phyloP scores from a whole-genome alignment of 352 stramenopile genomes.

The Globisporangium solare region DNA sequence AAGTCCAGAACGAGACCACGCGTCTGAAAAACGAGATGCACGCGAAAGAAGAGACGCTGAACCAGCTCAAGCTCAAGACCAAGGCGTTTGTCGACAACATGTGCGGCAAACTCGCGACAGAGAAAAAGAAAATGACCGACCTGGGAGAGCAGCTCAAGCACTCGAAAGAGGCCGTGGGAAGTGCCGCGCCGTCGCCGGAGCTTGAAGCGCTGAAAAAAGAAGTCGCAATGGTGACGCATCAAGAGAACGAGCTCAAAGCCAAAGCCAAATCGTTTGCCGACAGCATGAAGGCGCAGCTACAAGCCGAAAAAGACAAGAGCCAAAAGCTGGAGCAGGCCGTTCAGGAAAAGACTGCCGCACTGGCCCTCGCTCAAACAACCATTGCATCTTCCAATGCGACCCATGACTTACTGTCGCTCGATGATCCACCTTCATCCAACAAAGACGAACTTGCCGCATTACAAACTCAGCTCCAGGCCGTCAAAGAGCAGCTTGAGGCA shows the following conservation, averaged over 20 bases:
- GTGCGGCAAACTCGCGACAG: slow-evolving; percentile 44
- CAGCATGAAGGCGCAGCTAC: slow-evolving; percentile 57
- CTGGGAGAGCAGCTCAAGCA: slow-evolving; percentile 51
- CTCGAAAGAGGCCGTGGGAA: slow-evolving; percentile 5
- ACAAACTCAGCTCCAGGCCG: slow-evolving; percentile 28
- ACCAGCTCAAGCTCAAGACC: slow-evolving; percentile 79
- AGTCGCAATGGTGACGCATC: slow-evolving; percentile 30
- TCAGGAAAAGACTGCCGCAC: slow-evolving; percentile 31
- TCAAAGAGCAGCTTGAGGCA: slow-evolving; percentile 26
- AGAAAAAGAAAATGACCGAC: slow-evolving; percentile 65
- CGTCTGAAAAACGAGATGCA: slow-evolving; percentile 51
- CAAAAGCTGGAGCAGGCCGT: slow-evolving; percentile 46
- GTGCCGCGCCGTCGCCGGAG: slow-evolving; percentile 9
- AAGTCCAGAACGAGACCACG: slow-evolving; percentile 41
- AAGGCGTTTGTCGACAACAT: slow-evolving; percentile 83
- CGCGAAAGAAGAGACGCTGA: slow-evolving; percentile 76
- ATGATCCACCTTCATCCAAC: slow-evolving; percentile 13
- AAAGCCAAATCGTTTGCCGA: slow-evolving; percentile 67
- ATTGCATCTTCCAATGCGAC: slow-evolving; percentile 10
- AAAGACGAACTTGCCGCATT: slow-evolving; percentile 33
- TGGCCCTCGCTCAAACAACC: slow-evolving; percentile 22
- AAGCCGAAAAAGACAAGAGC: slow-evolving; percentile 54
- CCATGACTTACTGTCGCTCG: slow-evolving; percentile 12
- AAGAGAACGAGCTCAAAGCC: slow-evolving; percentile 61
- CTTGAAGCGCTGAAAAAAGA: slow-evolving; percentile 47